Evolutionary conservation across 2,329 filamentous ascomycete genomes (phyloP).

Genomic region (Scedosporium apiospermum): DNA sequence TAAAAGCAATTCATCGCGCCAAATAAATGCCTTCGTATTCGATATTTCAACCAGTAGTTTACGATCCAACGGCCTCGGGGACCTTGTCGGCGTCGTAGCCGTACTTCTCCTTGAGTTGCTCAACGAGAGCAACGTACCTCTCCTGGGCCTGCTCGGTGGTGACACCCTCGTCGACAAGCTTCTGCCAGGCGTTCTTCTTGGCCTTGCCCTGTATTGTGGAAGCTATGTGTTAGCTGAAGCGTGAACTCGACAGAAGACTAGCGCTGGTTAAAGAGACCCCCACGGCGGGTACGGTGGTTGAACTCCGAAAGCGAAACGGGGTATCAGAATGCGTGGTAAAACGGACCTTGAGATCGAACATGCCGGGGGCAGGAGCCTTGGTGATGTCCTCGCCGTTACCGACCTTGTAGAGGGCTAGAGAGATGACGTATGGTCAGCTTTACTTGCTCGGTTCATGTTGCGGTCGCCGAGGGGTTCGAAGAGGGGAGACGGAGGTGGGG

Average conservation of each 20-base stretch:
- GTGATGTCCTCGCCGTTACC: constrained; percentile 46
- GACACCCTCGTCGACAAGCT: constrained; percentile 53
- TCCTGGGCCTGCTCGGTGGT: constrained; percentile 61
- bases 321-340: neutral
- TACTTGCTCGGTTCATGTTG: neutral
- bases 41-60: constrained; percentile 7
- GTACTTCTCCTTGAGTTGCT: constrained; percentile 60
- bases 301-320: neutral
- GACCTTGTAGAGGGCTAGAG: constrained; percentile 48
- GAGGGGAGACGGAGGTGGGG: neutral
- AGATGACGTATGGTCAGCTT: neutral
- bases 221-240: neutral
- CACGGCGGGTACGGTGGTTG: neutral
- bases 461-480: neutral
- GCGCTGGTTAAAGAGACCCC: neutral
- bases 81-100: constrained; percentile 57
- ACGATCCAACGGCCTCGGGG: constrained; percentile 44
- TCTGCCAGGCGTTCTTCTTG: constrained; percentile 72
- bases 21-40: neutral
- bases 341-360: constrained; percentile 61
- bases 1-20: neutral
- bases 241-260: neutral
- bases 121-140: constrained; percentile 64
- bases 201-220: constrained; percentile 54
- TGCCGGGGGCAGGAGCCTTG: constrained; percentile 49